Conservation (phyloP, 2,329 filamentous ascomycete genomes). For the Arthrocladium fulminans region DNA sequence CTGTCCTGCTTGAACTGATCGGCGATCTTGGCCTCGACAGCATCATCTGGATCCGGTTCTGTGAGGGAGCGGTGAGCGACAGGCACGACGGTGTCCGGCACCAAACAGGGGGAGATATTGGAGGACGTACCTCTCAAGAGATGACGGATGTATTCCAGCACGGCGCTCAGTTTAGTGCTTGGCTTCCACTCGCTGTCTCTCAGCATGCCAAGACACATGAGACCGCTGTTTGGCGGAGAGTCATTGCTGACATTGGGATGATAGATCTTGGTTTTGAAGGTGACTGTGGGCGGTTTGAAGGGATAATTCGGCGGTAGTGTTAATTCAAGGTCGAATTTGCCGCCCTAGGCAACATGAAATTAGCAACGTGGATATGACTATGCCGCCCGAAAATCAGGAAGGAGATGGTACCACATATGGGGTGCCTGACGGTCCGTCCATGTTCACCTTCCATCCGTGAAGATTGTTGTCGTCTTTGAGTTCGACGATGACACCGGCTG, state of each 20-base stretch:
- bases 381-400: neutral
- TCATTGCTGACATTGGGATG: slow-evolving; percentile 65
- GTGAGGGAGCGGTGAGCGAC: slow-evolving; percentile 20
- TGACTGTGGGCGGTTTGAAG: slow-evolving; percentile 75
- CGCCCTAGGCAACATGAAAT: slow-evolving; percentile 43
- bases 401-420: slow-evolving; percentile 54
- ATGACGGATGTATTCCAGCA: slow-evolving; percentile 66
- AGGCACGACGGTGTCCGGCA: neutral
- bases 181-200: slow-evolving; percentile 90
- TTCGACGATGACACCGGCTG: slow-evolving; percentile 47
- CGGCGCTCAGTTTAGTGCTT: slow-evolving; percentile 62
- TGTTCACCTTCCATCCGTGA: slow-evolving; percentile 58
- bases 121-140: slow-evolving; percentile 45
- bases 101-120: neutral
- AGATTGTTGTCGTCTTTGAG: slow-evolving; percentile 56
- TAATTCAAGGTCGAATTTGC: slow-evolving; percentile 64
- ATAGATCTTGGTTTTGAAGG: slow-evolving; percentile 84
- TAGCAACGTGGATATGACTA: neutral
- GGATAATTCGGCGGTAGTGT: slow-evolving; percentile 72
- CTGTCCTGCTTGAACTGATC: slow-evolving; percentile 68
- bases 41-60: slow-evolving; percentile 81
- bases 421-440: slow-evolving; percentile 57
- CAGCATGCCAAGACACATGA: slow-evolving; percentile 76
- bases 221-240: slow-evolving; percentile 48
- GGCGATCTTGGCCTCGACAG: slow-evolving; percentile 76